Evolutionary conservation across 441 rosid species (phyloP).

Genomic region (Pelargonium fulgidum): DNA sequence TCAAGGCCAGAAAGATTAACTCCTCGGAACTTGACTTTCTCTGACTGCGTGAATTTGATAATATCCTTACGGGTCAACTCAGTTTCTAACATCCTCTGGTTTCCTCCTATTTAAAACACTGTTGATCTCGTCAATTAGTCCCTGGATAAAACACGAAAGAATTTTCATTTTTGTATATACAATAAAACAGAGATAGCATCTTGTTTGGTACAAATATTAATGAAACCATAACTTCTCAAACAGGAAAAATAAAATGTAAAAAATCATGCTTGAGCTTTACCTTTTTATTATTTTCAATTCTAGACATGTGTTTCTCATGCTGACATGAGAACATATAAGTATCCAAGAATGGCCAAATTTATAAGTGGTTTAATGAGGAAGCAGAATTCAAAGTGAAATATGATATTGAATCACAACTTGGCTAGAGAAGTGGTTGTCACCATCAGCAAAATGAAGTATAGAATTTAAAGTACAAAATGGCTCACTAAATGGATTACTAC

Average conservation of each 20-base stretch:
- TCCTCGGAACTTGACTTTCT: constrained; percentile 73
- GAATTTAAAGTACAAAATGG: not conserved
- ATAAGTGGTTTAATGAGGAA: not conserved
- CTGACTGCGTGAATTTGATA: constrained; percentile 81
- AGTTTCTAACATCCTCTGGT: constrained; percentile 49
- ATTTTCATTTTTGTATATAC: not conserved
- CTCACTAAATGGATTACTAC: not conserved
- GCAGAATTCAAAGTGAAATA: not conserved
- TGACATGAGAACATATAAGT: not conserved
- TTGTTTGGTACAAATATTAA: not conserved
- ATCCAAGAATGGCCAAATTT: not conserved
- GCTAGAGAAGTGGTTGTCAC: not conserved
- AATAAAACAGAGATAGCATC: not conserved
- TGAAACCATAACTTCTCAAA: too few relatives aligned
- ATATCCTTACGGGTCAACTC: constrained; percentile 75
- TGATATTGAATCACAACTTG: not conserved
- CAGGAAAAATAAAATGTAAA: too few relatives aligned
- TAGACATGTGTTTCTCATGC: too few relatives aligned
- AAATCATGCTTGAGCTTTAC: not conserved
- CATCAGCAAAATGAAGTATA: not conserved
- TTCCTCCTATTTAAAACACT: constrained; percentile 38
- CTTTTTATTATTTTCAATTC: not conserved
- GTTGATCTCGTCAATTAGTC: constrained; percentile 53
- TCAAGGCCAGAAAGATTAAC: constrained; percentile 83
- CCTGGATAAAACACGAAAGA: constrained; percentile 38